A percentile compares a stretch with the other conserved stretches of the same genome.
Conservation (phyloP, 2,329 filamentous ascomycete genomes). For the Ophiostoma ips region DNA sequence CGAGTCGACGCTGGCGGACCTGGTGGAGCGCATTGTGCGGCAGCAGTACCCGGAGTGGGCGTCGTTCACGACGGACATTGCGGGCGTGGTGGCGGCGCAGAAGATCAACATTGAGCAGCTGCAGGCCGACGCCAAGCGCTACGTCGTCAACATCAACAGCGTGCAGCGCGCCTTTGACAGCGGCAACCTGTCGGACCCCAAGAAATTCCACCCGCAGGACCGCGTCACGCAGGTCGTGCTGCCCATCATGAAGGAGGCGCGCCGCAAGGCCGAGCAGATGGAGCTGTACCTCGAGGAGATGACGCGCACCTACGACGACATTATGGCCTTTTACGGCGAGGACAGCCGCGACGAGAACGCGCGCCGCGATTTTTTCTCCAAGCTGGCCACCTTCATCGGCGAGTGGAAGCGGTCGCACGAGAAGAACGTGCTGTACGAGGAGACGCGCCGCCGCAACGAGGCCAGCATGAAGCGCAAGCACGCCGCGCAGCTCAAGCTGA, state of each 20-base stretch:
- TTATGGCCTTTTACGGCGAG: slow-evolving; percentile 93
- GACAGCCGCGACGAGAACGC: slow-evolving; percentile 83
- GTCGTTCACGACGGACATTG: slow-evolving; percentile 71
- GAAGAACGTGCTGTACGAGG: slow-evolving; percentile 78
- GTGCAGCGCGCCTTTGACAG: slow-evolving; percentile 84
- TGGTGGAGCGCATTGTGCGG: slow-evolving; percentile 91
- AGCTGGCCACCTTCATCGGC: slow-evolving; percentile 74
- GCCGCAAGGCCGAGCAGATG: slow-evolving; percentile 93
- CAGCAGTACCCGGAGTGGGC: slow-evolving; percentile 97
- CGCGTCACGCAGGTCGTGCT: slow-evolving; percentile 85
- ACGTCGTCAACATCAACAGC: slow-evolving; percentile 90
- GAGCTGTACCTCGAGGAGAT: slow-evolving; percentile 87
- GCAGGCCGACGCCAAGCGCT: slow-evolving; percentile 72
- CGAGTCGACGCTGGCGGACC: slow-evolving; percentile 85
- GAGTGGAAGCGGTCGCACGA: slow-evolving; percentile 96
- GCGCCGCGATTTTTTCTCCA: slow-evolving; percentile 88
- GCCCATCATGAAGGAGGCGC: slow-evolving; percentile 88
- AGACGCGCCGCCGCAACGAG: slow-evolving; percentile 72
- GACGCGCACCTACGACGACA: slow-evolving; percentile 80
- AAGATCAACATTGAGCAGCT: slow-evolving; percentile 95
- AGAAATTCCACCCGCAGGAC: slow-evolving; percentile 96
- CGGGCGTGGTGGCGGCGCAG: slow-evolving; percentile 60
- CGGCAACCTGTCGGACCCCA: slow-evolving; percentile 88
- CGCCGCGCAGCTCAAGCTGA: slow-evolving; percentile 49
- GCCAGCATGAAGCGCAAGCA: slow-evolving; percentile 85